A percentile compares a stretch with the other conserved stretches of the same genome.
Conservation (phyloP, 768 basidiomycete species). For the Collybiopsis confluens region DNA sequence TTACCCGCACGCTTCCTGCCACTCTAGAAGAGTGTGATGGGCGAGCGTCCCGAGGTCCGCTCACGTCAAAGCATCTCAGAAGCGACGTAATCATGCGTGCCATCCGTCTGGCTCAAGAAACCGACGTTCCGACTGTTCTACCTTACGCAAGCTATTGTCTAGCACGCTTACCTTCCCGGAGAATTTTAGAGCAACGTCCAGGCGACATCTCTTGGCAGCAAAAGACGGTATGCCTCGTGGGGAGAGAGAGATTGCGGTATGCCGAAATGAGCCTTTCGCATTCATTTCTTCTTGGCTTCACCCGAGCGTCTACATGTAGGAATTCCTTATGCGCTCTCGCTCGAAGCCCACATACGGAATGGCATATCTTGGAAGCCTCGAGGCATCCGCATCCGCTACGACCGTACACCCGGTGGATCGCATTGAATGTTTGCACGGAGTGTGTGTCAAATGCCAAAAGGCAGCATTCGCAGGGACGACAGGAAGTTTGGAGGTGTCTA, state of each 20-base stretch:
- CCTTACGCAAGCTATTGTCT: slow-evolving; percentile 50
- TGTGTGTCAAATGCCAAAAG: slow-evolving; percentile 16
- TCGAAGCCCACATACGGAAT: slow-evolving; percentile 37
- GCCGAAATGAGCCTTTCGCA: slow-evolving; percentile 40
- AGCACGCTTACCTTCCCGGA: slow-evolving; percentile 34
- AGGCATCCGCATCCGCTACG: slow-evolving; percentile 24
- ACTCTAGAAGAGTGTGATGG: slow-evolving; percentile 33
- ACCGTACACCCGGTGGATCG: slow-evolving; percentile 13
- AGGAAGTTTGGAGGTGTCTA: slow-evolving; percentile 20
- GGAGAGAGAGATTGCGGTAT: slow-evolving; percentile 35
- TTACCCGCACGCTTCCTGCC: slow-evolving; percentile 36
- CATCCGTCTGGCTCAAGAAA: slow-evolving; percentile 39
- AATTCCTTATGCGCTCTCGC: slow-evolving; percentile 28
- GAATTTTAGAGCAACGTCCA: slow-evolving; percentile 31
- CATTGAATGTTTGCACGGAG: slow-evolving; percentile 17
- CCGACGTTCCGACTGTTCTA: slow-evolving; percentile 33
- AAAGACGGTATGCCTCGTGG: slow-evolving; percentile 35
- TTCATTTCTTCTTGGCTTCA: slow-evolving; percentile 37
- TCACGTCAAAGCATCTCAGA: slow-evolving; percentile 24
- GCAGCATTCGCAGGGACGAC: slow-evolving; percentile 17
- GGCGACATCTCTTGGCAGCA: slow-evolving; percentile 34
- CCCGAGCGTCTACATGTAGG: slow-evolving; percentile 25
- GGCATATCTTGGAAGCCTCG: slow-evolving; percentile 35
- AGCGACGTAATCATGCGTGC: slow-evolving; percentile 39
- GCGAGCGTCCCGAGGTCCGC: slow-evolving; percentile 18